Evolutionary conservation across 768 basidiomycete species (phyloP).

Genomic region (Goffeauzyma gilvescens): DNA sequence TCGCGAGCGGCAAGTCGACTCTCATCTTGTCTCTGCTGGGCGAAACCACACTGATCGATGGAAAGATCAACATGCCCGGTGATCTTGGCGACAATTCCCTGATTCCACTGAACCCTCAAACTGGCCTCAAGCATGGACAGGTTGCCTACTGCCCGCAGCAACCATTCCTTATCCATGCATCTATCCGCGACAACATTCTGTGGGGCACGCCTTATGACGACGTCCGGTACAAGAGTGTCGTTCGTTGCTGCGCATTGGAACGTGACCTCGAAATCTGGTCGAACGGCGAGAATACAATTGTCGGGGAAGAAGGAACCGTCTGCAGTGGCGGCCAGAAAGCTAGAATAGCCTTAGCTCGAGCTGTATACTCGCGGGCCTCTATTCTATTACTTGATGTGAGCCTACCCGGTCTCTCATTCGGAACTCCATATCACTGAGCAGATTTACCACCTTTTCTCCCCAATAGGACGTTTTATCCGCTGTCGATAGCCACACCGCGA

Average conservation of each 20-base stretch:
- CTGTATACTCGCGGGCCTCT: constrained; percentile 44
- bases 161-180: constrained; percentile 27
- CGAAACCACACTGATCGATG: constrained; percentile 23
- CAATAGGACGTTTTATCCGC: constrained; percentile 30
- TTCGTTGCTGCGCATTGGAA: constrained; percentile 26
- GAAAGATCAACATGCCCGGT: constrained; percentile 28
- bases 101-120: constrained; percentile 22
- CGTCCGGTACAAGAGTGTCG: constrained; percentile 21
- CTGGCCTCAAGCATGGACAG: constrained; percentile 24
- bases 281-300: constrained; percentile 34
- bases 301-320: constrained; percentile 30
- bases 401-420: too few relatives aligned
- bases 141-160: constrained; percentile 28
- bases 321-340: constrained; percentile 30
- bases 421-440: too few relatives aligned
- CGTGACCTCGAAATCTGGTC: constrained; percentile 35
- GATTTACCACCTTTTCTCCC: too few relatives aligned
- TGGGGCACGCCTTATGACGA: constrained; percentile 27
- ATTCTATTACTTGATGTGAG: constrained; percentile 54
- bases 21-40: constrained; percentile 25
- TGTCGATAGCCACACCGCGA: constrained; percentile 29
- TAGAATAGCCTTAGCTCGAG: constrained; percentile 34
- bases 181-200: constrained; percentile 29
- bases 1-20: constrained; percentile 29
- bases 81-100: constrained; percentile 25